Evolutionary conservation across 2,329 filamentous ascomycete genomes (phyloP), one percentile per base, ranked within the genome.

Genomic region (Reticulascus tulasneorum): DNA sequence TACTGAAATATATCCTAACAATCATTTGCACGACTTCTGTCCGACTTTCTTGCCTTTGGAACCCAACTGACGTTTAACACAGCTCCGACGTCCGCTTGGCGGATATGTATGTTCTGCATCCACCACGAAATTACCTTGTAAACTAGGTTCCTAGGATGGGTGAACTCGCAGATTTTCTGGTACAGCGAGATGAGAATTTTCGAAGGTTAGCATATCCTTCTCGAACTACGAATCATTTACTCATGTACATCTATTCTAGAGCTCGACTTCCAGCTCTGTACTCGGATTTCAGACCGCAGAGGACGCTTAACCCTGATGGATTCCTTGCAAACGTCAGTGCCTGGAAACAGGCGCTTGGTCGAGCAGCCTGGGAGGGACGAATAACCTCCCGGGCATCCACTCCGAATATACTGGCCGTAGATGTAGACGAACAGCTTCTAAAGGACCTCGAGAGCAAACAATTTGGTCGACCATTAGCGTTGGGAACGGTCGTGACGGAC

Each of bases 231-330:
- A 29, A 46, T 9, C 33, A 35, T 11, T 49, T 12, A n/a, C 22
- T 36, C 4, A 26, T 19, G 22, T 24, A 21, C 19, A 4, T n/a
- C 34, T 16, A 6, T 45, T 60, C 58, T 47, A 88, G 83, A 64
- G 76, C 82, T 45, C 85, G 89, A 32, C 73, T 95, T 10, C 82
- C 86, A 10, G 90, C 88, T 6, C 79, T 95, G 29, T 95, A 94
- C 64, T 90, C 88, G 30, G 89, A 95, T 58, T 94, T 95, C 55
- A 71, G 79, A 23, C 63, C 77, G 6, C 87, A 91, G 48, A 75
- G 75, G 50, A 77, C 75, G 24, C 77, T 85, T 16, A 94, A 95
- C 54, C 86, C 88, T 2, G 87, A 94, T 58, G 88, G 87, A 51
- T 95, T 88, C 65, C 66, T 71, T 15, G 86, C 88, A 27, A 95